phyloP scores from a whole-genome alignment of 352 stramenopile genomes.

The Globisporangium yorkense region DNA sequence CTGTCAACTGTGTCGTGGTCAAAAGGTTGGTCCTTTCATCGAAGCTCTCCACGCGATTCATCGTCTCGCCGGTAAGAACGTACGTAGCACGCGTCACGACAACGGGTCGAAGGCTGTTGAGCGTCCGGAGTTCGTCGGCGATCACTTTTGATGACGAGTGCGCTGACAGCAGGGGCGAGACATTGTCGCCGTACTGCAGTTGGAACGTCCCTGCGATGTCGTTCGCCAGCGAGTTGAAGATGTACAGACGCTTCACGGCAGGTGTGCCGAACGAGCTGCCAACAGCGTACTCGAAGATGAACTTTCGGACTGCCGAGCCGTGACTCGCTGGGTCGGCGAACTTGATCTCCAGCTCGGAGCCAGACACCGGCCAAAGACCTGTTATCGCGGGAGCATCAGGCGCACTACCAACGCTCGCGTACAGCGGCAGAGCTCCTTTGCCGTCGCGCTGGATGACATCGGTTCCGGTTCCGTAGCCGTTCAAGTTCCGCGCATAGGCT shows the following conservation, averaged over 20 bases:
- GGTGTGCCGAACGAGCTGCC: conserved; percentile 39
- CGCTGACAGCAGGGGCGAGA: conserved; percentile 41
- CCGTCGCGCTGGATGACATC: conserved; percentile 52
- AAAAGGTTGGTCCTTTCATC: conserved; percentile 27
- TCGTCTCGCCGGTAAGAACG: conserved; percentile 32
- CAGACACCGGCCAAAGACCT: conserved; percentile 45
- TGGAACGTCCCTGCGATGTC: conserved; percentile 64
- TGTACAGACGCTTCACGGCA: conserved; percentile 41
- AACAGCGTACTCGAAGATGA: conserved; percentile 52
- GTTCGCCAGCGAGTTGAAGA: conserved; percentile 37
- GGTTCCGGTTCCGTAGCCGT: conserved; percentile 58
- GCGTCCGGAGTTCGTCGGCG: conserved; percentile 23
- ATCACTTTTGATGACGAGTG: conserved; percentile 40
- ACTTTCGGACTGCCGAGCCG: conserved; percentile 37
- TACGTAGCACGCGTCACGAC: conserved; percentile 35
- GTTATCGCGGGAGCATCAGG: conserved; percentile 35
- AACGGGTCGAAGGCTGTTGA: conserved; percentile 50
- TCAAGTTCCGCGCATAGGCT: conserved; percentile 57
- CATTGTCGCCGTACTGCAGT: conserved; percentile 51
- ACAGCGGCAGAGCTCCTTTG: conserved; percentile 44
- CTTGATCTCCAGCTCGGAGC: conserved; percentile 36
- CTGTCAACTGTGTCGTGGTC: conserved; percentile 32
- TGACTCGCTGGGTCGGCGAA: conserved; percentile 24
- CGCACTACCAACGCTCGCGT: conserved; percentile 24
- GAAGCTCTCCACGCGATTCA: conserved; percentile 35